Percentiles rank a stretch among this genome's conserved stretches.
Evolutionary conservation across 805 yeast genomes (phyloP).

Genomic region (Huiozyma sinensis): DNA sequence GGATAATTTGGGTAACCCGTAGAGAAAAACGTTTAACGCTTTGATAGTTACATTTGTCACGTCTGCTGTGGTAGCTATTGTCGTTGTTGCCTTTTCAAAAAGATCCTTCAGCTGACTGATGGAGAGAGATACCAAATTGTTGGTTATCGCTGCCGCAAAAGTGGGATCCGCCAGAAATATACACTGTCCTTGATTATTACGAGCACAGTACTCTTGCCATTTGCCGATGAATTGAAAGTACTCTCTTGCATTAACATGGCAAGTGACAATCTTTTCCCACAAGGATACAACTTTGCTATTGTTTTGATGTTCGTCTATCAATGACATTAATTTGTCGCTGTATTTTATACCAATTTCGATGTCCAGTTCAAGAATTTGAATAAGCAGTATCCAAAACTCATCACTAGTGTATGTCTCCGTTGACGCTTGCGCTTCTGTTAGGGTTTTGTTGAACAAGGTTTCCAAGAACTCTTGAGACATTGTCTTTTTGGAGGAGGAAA

Average conservation of each 20-base stretch:
- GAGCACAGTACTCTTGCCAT: slow-evolving; percentile 30
- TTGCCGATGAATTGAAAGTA: slow-evolving; percentile 36
- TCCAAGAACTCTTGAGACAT: slow-evolving; percentile 43
- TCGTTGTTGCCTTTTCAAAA: slow-evolving; percentile 14
- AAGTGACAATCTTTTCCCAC: slow-evolving; percentile 31
- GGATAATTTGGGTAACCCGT: slow-evolving; percentile 33
- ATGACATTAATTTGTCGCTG: slow-evolving; percentile 12
- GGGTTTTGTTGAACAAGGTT: slow-evolving; percentile 10
- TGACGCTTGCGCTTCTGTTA: slow-evolving; percentile 5
- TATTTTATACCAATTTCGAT: slow-evolving; percentile 46
- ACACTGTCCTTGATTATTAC: not conserved
- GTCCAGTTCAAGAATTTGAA: slow-evolving; percentile 41
- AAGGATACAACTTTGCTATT: slow-evolving; percentile 2
- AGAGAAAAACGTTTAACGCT: slow-evolving; percentile 25
- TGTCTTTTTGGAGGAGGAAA: slow-evolving; percentile 42
- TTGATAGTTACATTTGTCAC: slow-evolving; percentile 7
- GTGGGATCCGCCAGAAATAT: slow-evolving; percentile 18
- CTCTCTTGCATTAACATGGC: slow-evolving; percentile 51
- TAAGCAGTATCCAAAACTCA: slow-evolving; percentile 38
- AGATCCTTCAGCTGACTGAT: slow-evolving; percentile 32
- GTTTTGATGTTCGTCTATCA: slow-evolving; percentile 7
- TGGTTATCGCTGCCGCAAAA: slow-evolving; percentile 32
- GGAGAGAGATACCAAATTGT: slow-evolving; percentile 36
- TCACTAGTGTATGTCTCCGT: slow-evolving; percentile 1
- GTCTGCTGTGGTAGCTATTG: slow-evolving; percentile 2